These are phyloP conservation scores for Penicillium verhagenii DNA, from an alignment of 495 filamentous ascomycete species.

Conservation along the genomic window DNA sequence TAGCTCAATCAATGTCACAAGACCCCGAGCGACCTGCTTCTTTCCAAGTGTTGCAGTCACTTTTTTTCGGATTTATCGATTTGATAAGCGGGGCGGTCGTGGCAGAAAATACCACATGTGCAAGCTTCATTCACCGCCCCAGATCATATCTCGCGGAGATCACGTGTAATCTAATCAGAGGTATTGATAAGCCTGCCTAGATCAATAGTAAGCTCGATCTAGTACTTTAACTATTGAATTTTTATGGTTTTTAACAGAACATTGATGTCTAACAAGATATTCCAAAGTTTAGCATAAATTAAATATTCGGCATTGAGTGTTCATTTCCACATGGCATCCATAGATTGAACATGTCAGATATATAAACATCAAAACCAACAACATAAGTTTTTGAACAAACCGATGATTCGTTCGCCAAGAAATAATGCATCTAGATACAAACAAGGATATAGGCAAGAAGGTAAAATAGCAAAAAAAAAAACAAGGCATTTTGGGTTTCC, in stretches of 20 bases:
- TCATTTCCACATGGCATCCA: neutral
- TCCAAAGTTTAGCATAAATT: too few relatives aligned
- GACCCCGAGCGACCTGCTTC: neutral
- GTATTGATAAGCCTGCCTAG: too few relatives aligned
- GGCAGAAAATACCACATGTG: slow-evolving; percentile 15
- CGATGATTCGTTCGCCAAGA: slow-evolving; percentile 17
- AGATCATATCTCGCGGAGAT: neutral
- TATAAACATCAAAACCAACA: slow-evolving; percentile 9
- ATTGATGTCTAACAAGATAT: too few relatives aligned
- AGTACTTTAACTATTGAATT: too few relatives aligned
- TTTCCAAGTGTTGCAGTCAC: neutral
- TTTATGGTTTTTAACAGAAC: too few relatives aligned
- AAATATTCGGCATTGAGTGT: neutral
- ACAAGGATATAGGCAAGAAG: slow-evolving; percentile 11
- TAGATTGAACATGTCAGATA: neutral
- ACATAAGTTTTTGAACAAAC: slow-evolving; percentile 16
- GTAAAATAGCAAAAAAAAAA: slow-evolving; percentile 15
- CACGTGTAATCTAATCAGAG: too few relatives aligned
- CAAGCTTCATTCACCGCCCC: slow-evolving; percentile 7
- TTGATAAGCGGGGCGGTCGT: slow-evolving; percentile 15
- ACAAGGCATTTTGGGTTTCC: slow-evolving; percentile 17
- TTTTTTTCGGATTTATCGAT: slow-evolving; percentile 11
- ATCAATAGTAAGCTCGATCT: too few relatives aligned
- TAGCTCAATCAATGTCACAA: neutral
- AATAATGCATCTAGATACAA: slow-evolving; percentile 23